Base-by-base conservation (phyloP, 164 flowering plant genomes). In the Protea cynaroides region DNA sequence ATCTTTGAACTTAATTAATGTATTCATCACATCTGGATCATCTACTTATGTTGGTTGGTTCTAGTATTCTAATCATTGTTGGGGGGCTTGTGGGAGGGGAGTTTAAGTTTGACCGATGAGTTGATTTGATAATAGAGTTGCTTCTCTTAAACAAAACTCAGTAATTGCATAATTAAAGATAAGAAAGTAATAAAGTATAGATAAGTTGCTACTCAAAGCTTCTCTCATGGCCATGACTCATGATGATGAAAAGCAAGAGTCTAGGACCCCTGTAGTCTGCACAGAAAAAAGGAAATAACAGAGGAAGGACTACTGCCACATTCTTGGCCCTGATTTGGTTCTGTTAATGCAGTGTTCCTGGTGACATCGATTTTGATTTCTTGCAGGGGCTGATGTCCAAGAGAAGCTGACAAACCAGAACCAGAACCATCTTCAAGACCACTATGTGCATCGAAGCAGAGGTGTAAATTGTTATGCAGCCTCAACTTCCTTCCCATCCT, bases 401-500 rank as follows among this genome's bases (percentile, higher is more conserved):
- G 37, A 75, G 65, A 14, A 68, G 58, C 53, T n/a, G 80, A 61
- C 0, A n/a, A n/a, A n/a, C n/a, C n/a, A n/a, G 79, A 66, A 58
- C 71, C 87, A 38, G 72, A 57, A 49, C 67, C 83, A 36, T 78
- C 81, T 19, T 69, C 87, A 5, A 76, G 67, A 3, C 85, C 92
- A 37, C 68, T 79, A n/a, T 69, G 59, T 4, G 71, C 69, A 61
- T 79, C 80, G 54, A 70, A 83, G 64, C 99, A 94, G 0, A 94
- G 83, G 18, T 95, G 97, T 2, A 72, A 67, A 53, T 94, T 94
- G 65, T 91, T 83, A 18, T 76, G 19, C 9, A 94, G 85, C 76
- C 79, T 79, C 36, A 94, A 74, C 77, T 94, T 91, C 62, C 82
- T 74, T 24, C 83, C 82, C 96, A 91, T 87, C 61, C 82, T 84